These are phyloP conservation scores for Phytophthora macrochlamydospora DNA, from an alignment of 352 stramenopile genomes.

Conservation along the genomic window DNA sequence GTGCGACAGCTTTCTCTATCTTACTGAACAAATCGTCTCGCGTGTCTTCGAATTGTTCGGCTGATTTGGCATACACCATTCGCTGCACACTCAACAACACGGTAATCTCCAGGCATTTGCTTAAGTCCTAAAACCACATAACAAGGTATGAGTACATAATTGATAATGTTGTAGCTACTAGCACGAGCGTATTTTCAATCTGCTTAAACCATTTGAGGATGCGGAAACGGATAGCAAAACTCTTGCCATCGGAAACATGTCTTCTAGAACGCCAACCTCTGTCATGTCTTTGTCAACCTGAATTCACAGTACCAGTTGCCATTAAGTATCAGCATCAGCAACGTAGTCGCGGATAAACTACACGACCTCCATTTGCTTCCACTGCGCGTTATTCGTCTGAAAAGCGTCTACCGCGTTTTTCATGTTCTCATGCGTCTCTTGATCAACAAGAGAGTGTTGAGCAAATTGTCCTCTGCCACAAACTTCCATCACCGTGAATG, in stretches of 20 bases:
- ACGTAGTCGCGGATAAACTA: not conserved
- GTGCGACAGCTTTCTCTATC: not conserved
- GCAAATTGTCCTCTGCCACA: conserved; percentile 11
- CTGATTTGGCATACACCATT: not conserved
- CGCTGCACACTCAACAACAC: not conserved
- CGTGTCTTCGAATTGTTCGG: not conserved
- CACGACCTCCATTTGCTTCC: not conserved
- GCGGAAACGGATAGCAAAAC: conserved; percentile 15
- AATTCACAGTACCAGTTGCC: no score
- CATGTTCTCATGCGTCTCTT: conserved; percentile 10
- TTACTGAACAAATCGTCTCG: not conserved
- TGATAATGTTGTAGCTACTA: no score
- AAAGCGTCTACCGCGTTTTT: conserved; percentile 2
- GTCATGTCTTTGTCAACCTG: conserved; percentile 11
- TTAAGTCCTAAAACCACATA: no score
- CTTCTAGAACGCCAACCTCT: conserved; percentile 2
- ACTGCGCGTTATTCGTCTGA: conserved; percentile 10
- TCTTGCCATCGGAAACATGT: not conserved
- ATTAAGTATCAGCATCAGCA: not conserved
- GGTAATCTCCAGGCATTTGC: not conserved
- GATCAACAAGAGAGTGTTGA: conserved; percentile 13
- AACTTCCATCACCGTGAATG: conserved; percentile 11
- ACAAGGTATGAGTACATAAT: no score
- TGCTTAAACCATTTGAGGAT: conserved; percentile 17
- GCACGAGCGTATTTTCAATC: not conserved